Evolutionary conservation across 2,329 filamentous ascomycete species (phyloP).

Genomic region (Dryadomyces sulphureus): DNA sequence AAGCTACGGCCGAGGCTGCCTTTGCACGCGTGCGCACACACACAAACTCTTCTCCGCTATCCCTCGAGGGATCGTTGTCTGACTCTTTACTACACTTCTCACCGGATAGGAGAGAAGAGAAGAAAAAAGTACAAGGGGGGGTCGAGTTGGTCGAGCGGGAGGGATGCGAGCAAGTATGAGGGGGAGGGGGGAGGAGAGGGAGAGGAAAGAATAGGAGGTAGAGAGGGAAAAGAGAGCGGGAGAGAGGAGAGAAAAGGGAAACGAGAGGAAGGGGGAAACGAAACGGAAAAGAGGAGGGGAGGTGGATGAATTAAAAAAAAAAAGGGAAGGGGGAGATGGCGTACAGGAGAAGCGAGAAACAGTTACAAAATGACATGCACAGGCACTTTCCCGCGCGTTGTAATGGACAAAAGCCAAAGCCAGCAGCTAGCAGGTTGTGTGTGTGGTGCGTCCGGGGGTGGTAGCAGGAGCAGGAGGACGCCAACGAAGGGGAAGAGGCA

Average conservation of each 20-base stretch:
- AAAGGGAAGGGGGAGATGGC: conserved; percentile 22
- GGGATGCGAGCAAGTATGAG: not conserved
- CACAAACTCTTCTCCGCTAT: not conserved
- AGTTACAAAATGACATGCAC: conserved; percentile 11
- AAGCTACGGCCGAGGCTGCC: not conserved
- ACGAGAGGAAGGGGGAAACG: conserved; percentile 19
- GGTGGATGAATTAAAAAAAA: conserved; percentile 17
- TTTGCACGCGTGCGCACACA: too few relatives aligned
- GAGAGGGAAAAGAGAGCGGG: conserved; percentile 10
- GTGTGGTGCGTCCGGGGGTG: too few relatives aligned
- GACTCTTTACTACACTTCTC: not conserved
- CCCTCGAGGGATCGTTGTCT: not conserved
- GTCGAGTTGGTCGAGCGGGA: not conserved
- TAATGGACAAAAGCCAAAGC: not conserved
- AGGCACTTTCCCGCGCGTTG: not conserved
- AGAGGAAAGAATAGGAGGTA: conserved; percentile 9
- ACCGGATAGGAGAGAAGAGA: not conserved
- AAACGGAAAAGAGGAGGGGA: conserved; percentile 19
- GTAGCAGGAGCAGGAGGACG: too few relatives aligned
- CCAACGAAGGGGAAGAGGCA: too few relatives aligned
- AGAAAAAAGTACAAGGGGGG: not conserved
- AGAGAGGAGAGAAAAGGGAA: conserved; percentile 21
- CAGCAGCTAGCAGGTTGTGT: too few relatives aligned
- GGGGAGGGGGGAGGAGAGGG: conserved; percentile 13
- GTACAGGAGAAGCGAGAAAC: conserved; percentile 19